phyloP scores from a whole-genome alignment of 75 land plant species.

The Picea glauca region DNA sequence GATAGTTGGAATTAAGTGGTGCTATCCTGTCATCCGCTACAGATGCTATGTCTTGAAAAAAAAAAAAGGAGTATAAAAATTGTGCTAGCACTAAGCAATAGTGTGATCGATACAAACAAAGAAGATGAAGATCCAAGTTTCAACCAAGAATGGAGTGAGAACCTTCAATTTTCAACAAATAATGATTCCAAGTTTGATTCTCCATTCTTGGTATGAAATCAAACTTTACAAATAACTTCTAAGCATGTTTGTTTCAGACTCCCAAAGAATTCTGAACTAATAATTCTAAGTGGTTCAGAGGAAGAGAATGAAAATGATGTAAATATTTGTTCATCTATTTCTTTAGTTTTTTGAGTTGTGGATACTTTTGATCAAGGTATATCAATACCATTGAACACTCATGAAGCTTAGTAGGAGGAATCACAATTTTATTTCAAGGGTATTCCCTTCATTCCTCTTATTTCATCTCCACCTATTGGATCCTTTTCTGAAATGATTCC shows the following conservation, averaged over 20 bases:
- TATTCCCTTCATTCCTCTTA: slow-evolving; percentile 20
- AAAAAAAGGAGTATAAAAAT: slow-evolving; percentile 8
- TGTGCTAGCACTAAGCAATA: slow-evolving; percentile 47
- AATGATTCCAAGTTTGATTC: slow-evolving; percentile 54
- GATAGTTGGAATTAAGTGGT: slow-evolving; percentile 68
- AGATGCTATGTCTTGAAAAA: slow-evolving; percentile 11
- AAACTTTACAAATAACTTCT: slow-evolving; percentile 22
- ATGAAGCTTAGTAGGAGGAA: slow-evolving; percentile 20
- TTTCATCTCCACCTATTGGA: slow-evolving; percentile 23
- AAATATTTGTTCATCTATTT: slow-evolving; percentile 30
- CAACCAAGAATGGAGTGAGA: slow-evolving; percentile 60
- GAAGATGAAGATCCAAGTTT: slow-evolving; percentile 82
- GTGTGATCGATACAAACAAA: slow-evolving; percentile 70
- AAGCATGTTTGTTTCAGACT: slow-evolving; percentile 18
- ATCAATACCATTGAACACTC: slow-evolving; percentile 6
- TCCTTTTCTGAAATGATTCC: slow-evolving; percentile 27
- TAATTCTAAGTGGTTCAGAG: slow-evolving; percentile 91
- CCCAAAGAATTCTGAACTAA: slow-evolving; percentile 46
- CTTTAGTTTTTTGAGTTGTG: slow-evolving; percentile 13
- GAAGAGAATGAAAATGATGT: slow-evolving; percentile 45
- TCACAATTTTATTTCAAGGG: slow-evolving; percentile 15
- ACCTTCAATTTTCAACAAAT: slow-evolving; percentile 45
- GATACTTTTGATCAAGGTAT: slow-evolving; percentile 12
- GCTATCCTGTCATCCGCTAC: slow-evolving; percentile 24
- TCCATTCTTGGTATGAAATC: slow-evolving; percentile 19